phyloP scores from a whole-genome alignment of 176 grass and related monocot species.

The barley (Hordeum vulgare) region DNA sequence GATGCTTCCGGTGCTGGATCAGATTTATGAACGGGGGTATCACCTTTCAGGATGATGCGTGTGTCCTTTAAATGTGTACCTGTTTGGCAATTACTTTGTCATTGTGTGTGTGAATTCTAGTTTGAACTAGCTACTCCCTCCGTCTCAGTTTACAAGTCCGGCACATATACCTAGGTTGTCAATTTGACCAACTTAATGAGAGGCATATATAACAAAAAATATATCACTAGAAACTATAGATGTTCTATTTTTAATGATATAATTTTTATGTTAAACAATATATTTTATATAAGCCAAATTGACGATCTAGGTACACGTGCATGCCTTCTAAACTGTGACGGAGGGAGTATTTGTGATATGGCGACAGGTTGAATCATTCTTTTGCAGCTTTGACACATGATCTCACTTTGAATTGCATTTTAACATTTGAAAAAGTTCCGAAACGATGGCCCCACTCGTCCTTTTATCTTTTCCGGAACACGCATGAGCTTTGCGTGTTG shows the following conservation, averaged over 20 bases:
- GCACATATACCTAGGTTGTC: no score
- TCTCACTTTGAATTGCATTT: not conserved
- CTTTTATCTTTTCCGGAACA: no score
- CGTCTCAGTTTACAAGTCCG: no score
- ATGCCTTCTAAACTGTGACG: no score
- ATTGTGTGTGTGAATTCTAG: not conserved
- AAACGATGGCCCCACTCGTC: not conserved
- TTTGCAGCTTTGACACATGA: not conserved
- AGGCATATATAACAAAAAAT: no score
- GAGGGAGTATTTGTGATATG: not conserved
- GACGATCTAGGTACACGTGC: no score
- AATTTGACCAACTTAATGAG: no score
- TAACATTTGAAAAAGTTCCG: not conserved
- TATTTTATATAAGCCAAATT: no score
- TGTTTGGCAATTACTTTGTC: conserved; percentile 6
- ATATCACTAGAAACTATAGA: no score
- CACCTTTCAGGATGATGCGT: conserved; percentile 1
- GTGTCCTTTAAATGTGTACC: not conserved
- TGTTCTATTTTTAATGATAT: no score
- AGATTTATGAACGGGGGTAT: conserved; percentile 14
- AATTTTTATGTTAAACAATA: no score
- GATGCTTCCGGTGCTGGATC: conserved; percentile 13
- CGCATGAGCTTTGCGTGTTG: no score
- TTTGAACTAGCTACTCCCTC: not conserved
- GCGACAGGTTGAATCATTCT: not conserved